Percentiles rank a stretch among this genome's conserved stretches.
Conservation (phyloP, 345 rosid species). For the Firmiana major region DNA sequence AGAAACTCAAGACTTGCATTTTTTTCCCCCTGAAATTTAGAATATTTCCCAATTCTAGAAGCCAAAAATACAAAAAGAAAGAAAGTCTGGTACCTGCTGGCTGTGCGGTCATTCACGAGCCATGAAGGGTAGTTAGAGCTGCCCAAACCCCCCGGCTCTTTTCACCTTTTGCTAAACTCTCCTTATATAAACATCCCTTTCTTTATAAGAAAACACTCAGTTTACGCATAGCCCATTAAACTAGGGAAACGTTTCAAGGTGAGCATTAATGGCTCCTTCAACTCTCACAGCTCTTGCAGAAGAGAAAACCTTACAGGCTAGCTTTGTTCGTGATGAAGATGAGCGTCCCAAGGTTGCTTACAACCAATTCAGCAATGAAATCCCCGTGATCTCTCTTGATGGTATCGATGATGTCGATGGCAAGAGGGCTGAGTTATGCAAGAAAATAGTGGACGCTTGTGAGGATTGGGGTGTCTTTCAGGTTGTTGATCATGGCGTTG, state of each 20-base stretch:
- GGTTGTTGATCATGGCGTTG: constrained; percentile 83
- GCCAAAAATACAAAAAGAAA: not conserved
- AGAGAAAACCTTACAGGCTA: constrained; percentile 54
- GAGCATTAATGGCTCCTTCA: constrained; percentile 45
- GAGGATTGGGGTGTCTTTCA: constrained; percentile 95
- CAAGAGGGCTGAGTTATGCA: constrained; percentile 58
- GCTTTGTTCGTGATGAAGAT: constrained; percentile 79
- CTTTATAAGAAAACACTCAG: not conserved
- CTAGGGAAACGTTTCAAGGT: too few relatives aligned
- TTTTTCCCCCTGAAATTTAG: too few relatives aligned
- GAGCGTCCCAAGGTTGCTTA: constrained; percentile 93
- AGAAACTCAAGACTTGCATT: too few relatives aligned
- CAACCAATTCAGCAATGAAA: constrained; percentile 66
- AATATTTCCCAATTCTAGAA: not conserved
- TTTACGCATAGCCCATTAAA: not conserved
- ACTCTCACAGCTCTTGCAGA: constrained; percentile 65
- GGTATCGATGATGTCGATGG: constrained; percentile 61
- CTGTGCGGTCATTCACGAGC: constrained; percentile 21
- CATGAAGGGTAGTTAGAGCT: constrained; percentile 29
- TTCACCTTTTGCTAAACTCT: not conserved
- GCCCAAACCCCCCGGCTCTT: constrained; percentile 15
- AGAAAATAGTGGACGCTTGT: constrained; percentile 80
- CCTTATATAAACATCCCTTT: too few relatives aligned
- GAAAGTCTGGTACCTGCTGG: constrained; percentile 2
- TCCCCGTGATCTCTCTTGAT: constrained; percentile 75